A percentile compares a stretch with the other conserved stretches of the same genome.
Conservation (phyloP, 208 protist species). For the Leishmania turanica region DNA sequence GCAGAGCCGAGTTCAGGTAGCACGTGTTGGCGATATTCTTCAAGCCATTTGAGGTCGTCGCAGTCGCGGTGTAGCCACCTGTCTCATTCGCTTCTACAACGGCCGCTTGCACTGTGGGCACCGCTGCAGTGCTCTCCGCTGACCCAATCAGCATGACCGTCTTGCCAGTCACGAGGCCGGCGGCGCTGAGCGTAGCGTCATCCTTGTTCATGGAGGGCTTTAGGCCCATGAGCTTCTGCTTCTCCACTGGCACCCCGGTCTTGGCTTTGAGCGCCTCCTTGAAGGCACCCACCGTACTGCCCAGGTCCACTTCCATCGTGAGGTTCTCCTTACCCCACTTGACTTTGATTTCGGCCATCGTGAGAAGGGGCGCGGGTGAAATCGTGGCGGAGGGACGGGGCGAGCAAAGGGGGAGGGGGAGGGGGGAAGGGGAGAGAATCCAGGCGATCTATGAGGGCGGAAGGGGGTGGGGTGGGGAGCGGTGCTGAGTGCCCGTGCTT, state of each 20-base stretch:
- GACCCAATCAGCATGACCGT: conserved; percentile 84
- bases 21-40: conserved; percentile 90
- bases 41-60: conserved; percentile 48
- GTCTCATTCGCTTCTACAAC: conserved; percentile 15
- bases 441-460: background rate
- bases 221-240: conserved; percentile 89
- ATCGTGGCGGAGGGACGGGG: background rate
- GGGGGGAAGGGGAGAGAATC: background rate
- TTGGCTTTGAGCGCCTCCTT: conserved; percentile 52
- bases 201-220: conserved; percentile 36
- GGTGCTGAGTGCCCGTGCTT: background rate
- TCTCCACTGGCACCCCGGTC: conserved; percentile 73
- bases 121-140: conserved; percentile 33
- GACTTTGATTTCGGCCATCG: conserved; percentile 49
- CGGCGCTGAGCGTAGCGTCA: conserved; percentile 37
- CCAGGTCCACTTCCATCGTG: conserved; percentile 54
- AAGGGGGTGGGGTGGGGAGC: background rate
- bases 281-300: conserved; percentile 37
- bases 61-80: conserved; percentile 18
- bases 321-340: conserved; percentile 86
- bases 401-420: background rate
- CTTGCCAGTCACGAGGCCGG: conserved; percentile 56
- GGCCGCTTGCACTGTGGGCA: conserved; percentile 32
- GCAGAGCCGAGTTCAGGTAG: conserved; percentile 89
- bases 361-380: background rate